Conservation (phyloP, 192 early-diverging fungal genomes). For the Backusella tarrabulga region DNA sequence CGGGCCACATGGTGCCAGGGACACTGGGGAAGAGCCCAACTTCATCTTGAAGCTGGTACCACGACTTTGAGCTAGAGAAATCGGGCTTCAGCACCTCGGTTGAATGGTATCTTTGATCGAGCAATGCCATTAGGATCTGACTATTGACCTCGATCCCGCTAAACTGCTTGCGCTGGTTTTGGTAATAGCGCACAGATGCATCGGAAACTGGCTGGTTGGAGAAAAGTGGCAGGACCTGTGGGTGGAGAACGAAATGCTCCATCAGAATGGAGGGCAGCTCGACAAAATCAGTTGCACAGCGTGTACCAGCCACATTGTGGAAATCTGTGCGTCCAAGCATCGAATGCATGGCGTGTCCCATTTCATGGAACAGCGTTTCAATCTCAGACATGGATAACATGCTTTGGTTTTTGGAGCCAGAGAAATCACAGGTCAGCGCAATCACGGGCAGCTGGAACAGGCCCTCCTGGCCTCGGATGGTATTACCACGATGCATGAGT, state of each 20-base stretch:
- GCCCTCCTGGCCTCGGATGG: slow-evolving; percentile 23
- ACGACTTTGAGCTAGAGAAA: slow-evolving; percentile 57
- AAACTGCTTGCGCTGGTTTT: slow-evolving; percentile 53
- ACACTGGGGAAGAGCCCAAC: slow-evolving; percentile 72
- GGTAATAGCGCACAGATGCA: slow-evolving; percentile 50
- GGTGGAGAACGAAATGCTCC: slow-evolving; percentile 85
- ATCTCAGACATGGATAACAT: slow-evolving; percentile 80
- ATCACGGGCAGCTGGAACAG: slow-evolving; percentile 71
- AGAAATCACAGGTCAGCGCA: slow-evolving; percentile 74
- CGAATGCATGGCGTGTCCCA: slow-evolving; percentile 99
- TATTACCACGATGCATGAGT: background rate
- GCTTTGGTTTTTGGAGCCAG: slow-evolving; percentile 42
- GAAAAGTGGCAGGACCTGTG: slow-evolving; percentile 70
- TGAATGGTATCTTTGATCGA: slow-evolving; percentile 92
- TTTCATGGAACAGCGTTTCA: slow-evolving; percentile 98
- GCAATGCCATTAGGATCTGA: slow-evolving; percentile 87
- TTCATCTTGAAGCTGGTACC: slow-evolving; percentile 60
- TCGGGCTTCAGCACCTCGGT: slow-evolving; percentile 30
- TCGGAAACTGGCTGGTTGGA: slow-evolving; percentile 58
- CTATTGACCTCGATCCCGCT: slow-evolving; percentile 78
- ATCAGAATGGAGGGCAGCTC: slow-evolving; percentile 96
- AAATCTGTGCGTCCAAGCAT: slow-evolving; percentile 94
- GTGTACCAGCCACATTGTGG: slow-evolving; percentile 95
- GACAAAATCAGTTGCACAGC: slow-evolving; percentile 94
- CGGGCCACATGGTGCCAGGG: slow-evolving; percentile 80